Conservation (phyloP, 73 alveolate genomes). For the Tetrahymena malaccensis region DNA sequence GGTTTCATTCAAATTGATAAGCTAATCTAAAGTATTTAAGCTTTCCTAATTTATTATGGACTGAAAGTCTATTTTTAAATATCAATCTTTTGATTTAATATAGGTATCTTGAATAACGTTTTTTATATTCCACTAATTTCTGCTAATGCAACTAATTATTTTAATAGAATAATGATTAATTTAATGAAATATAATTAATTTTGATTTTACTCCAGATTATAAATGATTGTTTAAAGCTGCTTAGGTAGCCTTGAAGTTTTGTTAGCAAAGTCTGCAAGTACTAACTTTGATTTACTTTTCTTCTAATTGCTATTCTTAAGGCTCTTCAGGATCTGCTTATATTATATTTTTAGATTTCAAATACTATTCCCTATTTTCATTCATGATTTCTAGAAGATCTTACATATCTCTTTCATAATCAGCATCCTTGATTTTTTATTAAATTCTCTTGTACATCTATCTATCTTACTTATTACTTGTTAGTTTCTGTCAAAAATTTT, state of each 20-base stretch:
- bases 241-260: not conserved
- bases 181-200: not conserved
- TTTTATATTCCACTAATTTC: not conserved
- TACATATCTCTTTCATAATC: not conserved
- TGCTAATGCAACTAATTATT: not conserved
- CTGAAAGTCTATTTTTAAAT: not conserved
- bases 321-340: not conserved
- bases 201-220: not conserved
- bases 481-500: not conserved
- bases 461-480: not conserved
- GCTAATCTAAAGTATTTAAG: not conserved
- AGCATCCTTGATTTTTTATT: not conserved
- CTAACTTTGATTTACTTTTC: not conserved
- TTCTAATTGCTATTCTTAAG: not conserved
- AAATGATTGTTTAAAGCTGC: not conserved
- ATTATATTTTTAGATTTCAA: not conserved
- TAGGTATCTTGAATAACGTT: not conserved
- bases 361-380: not conserved
- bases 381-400: not conserved
- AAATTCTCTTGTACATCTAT: not conserved
- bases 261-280: not conserved
- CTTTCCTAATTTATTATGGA: not conserved
- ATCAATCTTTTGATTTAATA: not conserved
- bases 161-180: not conserved
- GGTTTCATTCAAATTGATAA: not conserved